phyloP scores from a whole-genome alignment of 192 early-diverging fungal genomes.

The Phlyctochytrium arcticum region DNA sequence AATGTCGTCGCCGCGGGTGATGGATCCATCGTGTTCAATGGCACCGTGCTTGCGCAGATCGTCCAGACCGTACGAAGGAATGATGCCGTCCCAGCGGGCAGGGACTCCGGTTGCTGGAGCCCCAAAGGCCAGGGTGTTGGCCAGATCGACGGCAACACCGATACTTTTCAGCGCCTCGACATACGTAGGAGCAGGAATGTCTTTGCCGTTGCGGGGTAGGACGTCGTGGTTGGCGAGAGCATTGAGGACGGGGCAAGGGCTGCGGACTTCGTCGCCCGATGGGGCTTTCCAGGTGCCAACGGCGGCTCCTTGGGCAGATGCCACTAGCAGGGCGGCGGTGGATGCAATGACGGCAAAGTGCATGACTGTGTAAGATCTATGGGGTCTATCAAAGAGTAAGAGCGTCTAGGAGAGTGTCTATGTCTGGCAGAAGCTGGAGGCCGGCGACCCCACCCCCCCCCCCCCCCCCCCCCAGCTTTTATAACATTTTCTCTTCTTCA shows the following conservation, averaged over 20 bases:
- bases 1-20: constrained; percentile 2
- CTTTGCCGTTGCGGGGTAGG: constrained; percentile 5
- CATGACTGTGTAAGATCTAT: too few relatives aligned
- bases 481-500: too few relatives aligned
- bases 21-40: constrained; percentile 21
- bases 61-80: constrained; percentile 16
- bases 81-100: too few relatives aligned
- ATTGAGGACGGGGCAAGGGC: constrained; percentile 14
- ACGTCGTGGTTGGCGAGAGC: constrained; percentile 23
- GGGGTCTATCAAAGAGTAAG: too few relatives aligned
- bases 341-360: too few relatives aligned
- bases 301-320: background rate
- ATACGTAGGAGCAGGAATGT: constrained; percentile 10
- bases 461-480: too few relatives aligned
- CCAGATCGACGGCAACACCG: constrained; percentile 6
- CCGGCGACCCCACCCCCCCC: too few relatives aligned
- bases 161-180: constrained; percentile 4
- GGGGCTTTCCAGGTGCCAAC: background rate
- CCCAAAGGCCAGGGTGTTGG: background rate
- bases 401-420: too few relatives aligned
- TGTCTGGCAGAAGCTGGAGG: too few relatives aligned
- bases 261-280: background rate
- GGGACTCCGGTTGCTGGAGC: too few relatives aligned
- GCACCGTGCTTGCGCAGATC: constrained; percentile 13
- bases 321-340: too few relatives aligned